phyloP scores from a whole-genome alignment of 805 yeast genomes.

The Zygosaccharomyces rouxii region DNA sequence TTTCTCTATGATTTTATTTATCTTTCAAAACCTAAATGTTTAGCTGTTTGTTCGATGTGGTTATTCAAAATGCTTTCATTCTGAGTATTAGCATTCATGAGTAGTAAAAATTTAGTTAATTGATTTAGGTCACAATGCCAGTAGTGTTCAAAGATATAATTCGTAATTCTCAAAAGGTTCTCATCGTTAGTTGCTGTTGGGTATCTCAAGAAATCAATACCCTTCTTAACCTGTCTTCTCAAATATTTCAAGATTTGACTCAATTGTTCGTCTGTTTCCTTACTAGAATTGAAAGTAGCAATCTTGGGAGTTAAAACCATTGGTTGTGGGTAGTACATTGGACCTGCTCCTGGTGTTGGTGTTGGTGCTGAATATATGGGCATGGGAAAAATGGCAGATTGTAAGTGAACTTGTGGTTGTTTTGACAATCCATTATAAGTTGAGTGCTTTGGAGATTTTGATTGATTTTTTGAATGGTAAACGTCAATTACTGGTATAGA shows the following conservation, averaged over 20 bases:
- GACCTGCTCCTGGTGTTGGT: background rate
- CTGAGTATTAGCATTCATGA: slow-evolving; percentile 20
- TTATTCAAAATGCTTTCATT: slow-evolving; percentile 25
- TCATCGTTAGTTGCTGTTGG: slow-evolving; percentile 34
- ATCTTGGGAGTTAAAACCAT: background rate
- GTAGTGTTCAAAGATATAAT: slow-evolving; percentile 36
- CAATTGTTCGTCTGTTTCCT: slow-evolving; percentile 5
- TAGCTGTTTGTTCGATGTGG: slow-evolving; percentile 29
- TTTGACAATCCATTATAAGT: background rate
- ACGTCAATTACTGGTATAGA: background rate
- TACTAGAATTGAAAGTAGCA: background rate
- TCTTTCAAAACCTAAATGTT: slow-evolving; percentile 25
- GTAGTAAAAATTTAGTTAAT: slow-evolving; percentile 21
- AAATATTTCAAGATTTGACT: slow-evolving; percentile 20
- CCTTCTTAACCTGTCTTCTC: slow-evolving; percentile 30
- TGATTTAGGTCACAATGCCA: slow-evolving; percentile 33
- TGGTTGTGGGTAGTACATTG: background rate
- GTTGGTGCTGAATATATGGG: slow-evolving; percentile 6
- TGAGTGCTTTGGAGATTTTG: background rate
- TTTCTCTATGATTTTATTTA: background rate
- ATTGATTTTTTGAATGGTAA: background rate
- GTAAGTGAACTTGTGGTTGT: background rate
- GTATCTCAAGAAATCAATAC: slow-evolving; percentile 33
- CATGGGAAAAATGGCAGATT: slow-evolving; percentile 7
- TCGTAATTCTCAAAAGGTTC: slow-evolving; percentile 33